Evolutionary conservation across 768 basidiomycete genomes (phyloP).

Genomic region (Trametes maxima): DNA sequence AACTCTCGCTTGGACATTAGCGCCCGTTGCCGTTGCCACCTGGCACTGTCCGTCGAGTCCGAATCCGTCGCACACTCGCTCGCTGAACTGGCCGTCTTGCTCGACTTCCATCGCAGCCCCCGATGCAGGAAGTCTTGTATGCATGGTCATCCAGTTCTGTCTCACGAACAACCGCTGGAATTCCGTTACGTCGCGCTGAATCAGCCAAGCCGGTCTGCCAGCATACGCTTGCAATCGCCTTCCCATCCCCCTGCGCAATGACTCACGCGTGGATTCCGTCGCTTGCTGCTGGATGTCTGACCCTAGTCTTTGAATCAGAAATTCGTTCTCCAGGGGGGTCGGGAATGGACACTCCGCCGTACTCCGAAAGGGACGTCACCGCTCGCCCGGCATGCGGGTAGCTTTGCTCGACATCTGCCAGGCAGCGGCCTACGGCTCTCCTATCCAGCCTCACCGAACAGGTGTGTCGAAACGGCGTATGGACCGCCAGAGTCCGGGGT

Average conservation of each 20-base stretch:
- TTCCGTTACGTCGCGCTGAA: background rate
- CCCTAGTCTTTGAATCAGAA: background rate
- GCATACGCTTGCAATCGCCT: background rate
- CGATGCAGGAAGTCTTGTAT: background rate
- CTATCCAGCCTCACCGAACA: conserved; percentile 15
- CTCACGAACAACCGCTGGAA: background rate
- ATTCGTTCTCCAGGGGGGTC: background rate
- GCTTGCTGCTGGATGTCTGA: background rate
- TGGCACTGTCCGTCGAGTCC: background rate
- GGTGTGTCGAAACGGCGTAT: background rate
- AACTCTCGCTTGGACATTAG: background rate
- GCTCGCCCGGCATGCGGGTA: background rate
- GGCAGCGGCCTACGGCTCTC: background rate
- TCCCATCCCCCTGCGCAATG: background rate
- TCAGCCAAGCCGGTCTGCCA: conserved; percentile 6
- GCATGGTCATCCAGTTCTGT: background rate
- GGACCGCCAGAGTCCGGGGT: background rate
- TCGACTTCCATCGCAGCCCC: background rate
- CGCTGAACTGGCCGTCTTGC: background rate
- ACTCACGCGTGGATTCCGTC: background rate
- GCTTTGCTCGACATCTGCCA: background rate
- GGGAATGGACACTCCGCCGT: background rate
- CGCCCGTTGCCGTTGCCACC: conserved; percentile 6
- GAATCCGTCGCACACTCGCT: background rate
- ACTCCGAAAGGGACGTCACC: conserved; percentile 5